Base-by-base conservation (phyloP, 345 rosid species). In the Diplotaxis tenuifolia region DNA sequence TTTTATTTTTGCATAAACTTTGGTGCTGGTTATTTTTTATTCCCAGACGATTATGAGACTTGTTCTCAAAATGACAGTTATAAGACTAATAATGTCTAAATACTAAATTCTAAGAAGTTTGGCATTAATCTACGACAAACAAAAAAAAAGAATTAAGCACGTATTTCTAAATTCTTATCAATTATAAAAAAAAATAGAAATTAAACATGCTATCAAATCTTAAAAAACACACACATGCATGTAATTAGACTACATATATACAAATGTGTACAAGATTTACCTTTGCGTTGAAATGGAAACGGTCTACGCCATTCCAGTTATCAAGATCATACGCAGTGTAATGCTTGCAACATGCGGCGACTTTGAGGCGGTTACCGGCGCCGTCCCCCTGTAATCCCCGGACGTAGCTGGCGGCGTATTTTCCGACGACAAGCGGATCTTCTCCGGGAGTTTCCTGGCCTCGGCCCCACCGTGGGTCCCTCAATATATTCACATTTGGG, bases 331-430 rank as follows among this genome's bases (percentile, higher is more conserved):
- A 95, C 22, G 97, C 99, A 1, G 97, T 90, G 87, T 84, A 95
- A 72, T 95, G 99, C 75, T 95, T 95, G 76, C 99, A 95, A 63
- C 99, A 87, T 12, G 99, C 97, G 7, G 99, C 99, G 6, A 95
- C 97, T 82, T 95, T 95, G 7, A 95, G 80, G 58, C 86, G 78
- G 70, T 80, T 82, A 3, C 92, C 86, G 7, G 55, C 84, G 2
- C 55, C 73, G 23, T 29, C 62, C 0, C 93, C 92, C 42, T 91
- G 98, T 19, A 94, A 86, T 27, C 97, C 98, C 7, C 82, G 78
- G 50, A 94, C 93, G 5, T 91, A 94, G 54, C 87, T 83, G 6
- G 87, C 89, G 0, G 90, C 98, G 19, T 94, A 91, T 65, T 78
- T 87, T 6, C 88, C 90, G 25, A 89, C 88, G 10, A 91, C 21